Base-by-base conservation (phyloP, 2,329 filamentous ascomycete genomes). In the Aspergillus amoenus region DNA sequence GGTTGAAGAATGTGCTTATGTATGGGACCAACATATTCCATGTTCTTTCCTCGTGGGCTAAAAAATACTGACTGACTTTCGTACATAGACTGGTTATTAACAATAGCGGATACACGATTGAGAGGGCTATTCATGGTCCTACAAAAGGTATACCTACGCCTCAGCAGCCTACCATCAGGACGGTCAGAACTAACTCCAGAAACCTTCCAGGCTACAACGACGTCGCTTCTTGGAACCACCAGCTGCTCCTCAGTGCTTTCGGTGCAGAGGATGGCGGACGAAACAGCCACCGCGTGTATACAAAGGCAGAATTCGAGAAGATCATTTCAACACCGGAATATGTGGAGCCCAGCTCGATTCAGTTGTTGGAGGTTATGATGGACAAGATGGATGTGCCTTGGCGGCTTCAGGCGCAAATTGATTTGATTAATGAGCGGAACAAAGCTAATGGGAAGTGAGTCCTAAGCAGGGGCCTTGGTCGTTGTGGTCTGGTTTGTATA, bases 41-140 rank as follows among this genome's bases (percentile, higher is more conserved):
- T 12, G n/a, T n/a, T 41, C 48, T 18, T 24, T 24, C 24, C 7
- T 24, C 24, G 24, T 24, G 24, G 5, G 24, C 5, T 24, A 24
- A 6, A 21, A 12, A 11, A 49, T 84, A 86, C 58, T 82, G 88
- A 74, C 51, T 53, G 88, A 75, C 51, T 53, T 21, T 9, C 37
- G 17, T 24, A 12, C 24, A 18, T 21, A 63, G 61, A 64, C 92
- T 94, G 70, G 81, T 93, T 59, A 88, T 94, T 62, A 90, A 88
- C 80, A 93, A 93, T 71, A 84, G 91, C 37, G 91, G 91, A 5
- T 95, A 88, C 75, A 93, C 91, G 7, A 91, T 94, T 70, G 91
- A 95, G 76, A 85, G 91, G 24, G 88, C 84, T 71, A 93, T 94
- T 66, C 90, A 95, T 74, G 90, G 90, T 43, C 87, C 87, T 84